Evolutionary conservation across 805 yeast species (phyloP), one percentile per base, ranked within the genome.

Genomic region (Wickerhamiella parazyma): DNA sequence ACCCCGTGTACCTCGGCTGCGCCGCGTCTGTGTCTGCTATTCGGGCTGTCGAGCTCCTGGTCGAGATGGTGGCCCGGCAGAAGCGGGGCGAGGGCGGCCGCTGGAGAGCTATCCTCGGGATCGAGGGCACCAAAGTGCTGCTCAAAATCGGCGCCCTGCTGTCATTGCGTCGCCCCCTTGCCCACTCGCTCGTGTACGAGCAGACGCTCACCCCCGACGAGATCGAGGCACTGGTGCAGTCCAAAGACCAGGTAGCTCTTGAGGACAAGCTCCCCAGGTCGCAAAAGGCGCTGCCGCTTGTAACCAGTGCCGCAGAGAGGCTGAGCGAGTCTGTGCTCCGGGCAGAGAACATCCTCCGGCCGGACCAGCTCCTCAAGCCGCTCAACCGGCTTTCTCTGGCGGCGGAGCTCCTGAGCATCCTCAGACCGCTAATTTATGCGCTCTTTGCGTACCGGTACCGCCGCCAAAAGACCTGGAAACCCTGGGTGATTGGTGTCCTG

Each of bases 391-490:
- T 49, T 17, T 55, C 51, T 11, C 42, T 52, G 4, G 35, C 44
- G 3, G 63, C 62, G 12, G 70, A 65, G 46, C 40, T 59, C 3
- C 38, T 61, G 33, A 54, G 57, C 21, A 61, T 66, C n/a, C 38
- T 64, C 35, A 55, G 70, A 12, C 70, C 70, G 0, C 47, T 65
- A 24, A 41, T 64, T 4, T 65, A 66, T 48, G 64, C 67, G 6
- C n/a, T 50, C 17, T 45, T 64, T 38, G 53, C 58, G 4, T 56
- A 52, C 48, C 44, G 49, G 28, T 55, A 42, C 40, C 52, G 60
- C 5, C 37, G 38, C 29, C 38, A 39, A 3, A 46, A 46, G 8
- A 54, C 56, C 37, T 66, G 69, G 69, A 54, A 58, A 11, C 70
- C 70, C 2, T 65, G 70, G 70, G 33, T 61, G 3, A 45, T 55